A percentile compares a stretch with the other conserved stretches of the same genome.
phyloP scores from a whole-genome alignment of 495 filamentous ascomycete species.

The Lophiostoma macrostomum region DNA sequence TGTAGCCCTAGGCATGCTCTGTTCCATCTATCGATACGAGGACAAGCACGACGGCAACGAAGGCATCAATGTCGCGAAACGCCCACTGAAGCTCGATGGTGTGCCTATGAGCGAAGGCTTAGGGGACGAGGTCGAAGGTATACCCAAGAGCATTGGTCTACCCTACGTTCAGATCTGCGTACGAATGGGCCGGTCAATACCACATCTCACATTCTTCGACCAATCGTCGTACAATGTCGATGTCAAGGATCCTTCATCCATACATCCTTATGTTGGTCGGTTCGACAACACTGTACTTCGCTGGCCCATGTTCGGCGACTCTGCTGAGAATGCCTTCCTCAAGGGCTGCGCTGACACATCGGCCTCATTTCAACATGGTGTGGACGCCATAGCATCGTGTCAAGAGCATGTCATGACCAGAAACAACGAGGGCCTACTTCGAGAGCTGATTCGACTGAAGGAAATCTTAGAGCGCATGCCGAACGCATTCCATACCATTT shows the following conservation, averaged over 20 bases:
- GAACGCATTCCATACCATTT: conserved; percentile 51
- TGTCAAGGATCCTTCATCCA: conserved; percentile 45
- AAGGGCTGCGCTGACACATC: conserved; percentile 32
- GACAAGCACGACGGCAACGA: conserved; percentile 52
- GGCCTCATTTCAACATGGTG: conserved; percentile 36
- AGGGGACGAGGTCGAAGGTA: conserved; percentile 49
- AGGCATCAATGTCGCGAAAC: conserved; percentile 43
- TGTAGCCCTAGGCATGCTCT: conserved; percentile 50
- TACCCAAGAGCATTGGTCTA: conserved; percentile 47
- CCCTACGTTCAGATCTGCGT: conserved; percentile 49
- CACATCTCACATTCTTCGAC: conserved; percentile 51
- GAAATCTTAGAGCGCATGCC: conserved; percentile 52
- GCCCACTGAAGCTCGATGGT: conserved; percentile 30
- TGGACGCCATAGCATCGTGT: conserved; percentile 41
- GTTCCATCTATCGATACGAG: conserved; percentile 51
- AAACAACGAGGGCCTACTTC: conserved; percentile 48
- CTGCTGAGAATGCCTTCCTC: conserved; percentile 49
- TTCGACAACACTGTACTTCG: conserved; percentile 52
- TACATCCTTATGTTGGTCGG: conserved; percentile 47
- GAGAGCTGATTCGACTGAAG: conserved; percentile 48
- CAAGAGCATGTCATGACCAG: conserved; percentile 52
- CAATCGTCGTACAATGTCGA: conserved; percentile 52
- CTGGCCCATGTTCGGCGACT: conserved; percentile 51
- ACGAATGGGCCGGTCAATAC: conserved; percentile 48
- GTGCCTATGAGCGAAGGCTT: conserved; percentile 45